Evolutionary conservation across 768 basidiomycete species (phyloP).

Genomic region (Boletus subcaerulescens): DNA sequence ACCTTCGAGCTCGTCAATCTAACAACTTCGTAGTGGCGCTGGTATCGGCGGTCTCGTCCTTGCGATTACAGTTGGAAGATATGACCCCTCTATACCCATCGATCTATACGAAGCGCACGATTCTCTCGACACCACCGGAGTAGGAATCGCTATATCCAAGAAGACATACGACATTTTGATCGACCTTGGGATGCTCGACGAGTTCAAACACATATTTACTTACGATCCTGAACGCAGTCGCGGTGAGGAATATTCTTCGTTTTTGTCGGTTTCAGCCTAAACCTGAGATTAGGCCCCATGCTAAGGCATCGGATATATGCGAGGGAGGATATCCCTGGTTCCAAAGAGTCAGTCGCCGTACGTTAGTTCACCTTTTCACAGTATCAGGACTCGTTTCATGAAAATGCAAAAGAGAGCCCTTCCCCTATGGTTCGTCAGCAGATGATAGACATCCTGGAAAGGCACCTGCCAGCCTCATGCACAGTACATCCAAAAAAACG

Average conservation of each 20-base stretch:
- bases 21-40: constrained; percentile 27
- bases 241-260: constrained; percentile 12
- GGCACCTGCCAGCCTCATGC: constrained; percentile 17
- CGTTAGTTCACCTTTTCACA: not conserved
- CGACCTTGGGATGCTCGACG: constrained; percentile 40
- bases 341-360: constrained; percentile 23
- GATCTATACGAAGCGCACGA: constrained; percentile 46
- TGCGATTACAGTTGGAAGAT: constrained; percentile 35
- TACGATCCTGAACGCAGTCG: constrained; percentile 10
- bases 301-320: constrained; percentile 27
- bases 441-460: constrained; percentile 19
- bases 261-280: constrained; percentile 7
- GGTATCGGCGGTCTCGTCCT: constrained; percentile 45
- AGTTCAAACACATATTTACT: constrained; percentile 18
- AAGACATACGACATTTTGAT: constrained; percentile 44
- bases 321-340: constrained; percentile 32
- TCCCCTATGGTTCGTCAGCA: constrained; percentile 20
- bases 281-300: constrained; percentile 16
- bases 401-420: constrained; percentile 1
- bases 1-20: not conserved
- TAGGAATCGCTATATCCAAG: constrained; percentile 44
- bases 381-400: not conserved
- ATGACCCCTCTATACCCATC: constrained; percentile 32
- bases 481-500: constrained; percentile 18
- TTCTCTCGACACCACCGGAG: constrained; percentile 37